These are phyloP conservation scores for Thalassia testudinum DNA, from an alignment of 116 monocot genomes.

Conservation along the genomic window DNA sequence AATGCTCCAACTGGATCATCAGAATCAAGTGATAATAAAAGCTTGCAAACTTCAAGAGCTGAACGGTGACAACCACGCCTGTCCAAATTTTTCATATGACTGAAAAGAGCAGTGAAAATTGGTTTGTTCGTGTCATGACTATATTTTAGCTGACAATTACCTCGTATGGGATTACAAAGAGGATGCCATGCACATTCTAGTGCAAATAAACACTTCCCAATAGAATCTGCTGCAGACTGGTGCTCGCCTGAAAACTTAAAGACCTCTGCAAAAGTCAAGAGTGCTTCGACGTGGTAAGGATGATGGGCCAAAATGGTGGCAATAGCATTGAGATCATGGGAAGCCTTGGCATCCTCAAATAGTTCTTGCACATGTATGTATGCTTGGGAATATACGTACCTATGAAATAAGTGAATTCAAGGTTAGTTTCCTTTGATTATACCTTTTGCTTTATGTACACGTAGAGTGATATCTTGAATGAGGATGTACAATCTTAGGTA, in stretches of 20 bases:
- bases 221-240: conserved; percentile 73
- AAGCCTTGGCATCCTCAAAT: conserved; percentile 78
- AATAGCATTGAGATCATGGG: conserved; percentile 81
- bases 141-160: conserved; percentile 64
- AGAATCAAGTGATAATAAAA: conserved; percentile 68
- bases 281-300: conserved; percentile 79
- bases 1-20: conserved; percentile 91
- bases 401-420: conserved; percentile 7
- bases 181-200: conserved; percentile 96
- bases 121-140: conserved; percentile 75
- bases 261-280: conserved; percentile 82
- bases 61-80: conserved; percentile 94
- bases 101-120: conserved; percentile 78
- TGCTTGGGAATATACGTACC: conserved; percentile 59
- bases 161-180: conserved; percentile 42
- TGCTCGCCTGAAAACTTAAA: conserved; percentile 96
- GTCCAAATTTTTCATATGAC: conserved; percentile 83
- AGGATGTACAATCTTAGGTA: too few relatives aligned
- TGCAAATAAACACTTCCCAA: conserved; percentile 75
- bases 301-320: conserved; percentile 50
- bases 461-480: too few relatives aligned
- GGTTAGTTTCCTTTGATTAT: too few relatives aligned
- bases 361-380: conserved; percentile 56
- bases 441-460: too few relatives aligned
- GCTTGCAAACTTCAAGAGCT: conserved; percentile 93